Evolutionary conservation across 2,329 filamentous ascomycete genomes (phyloP), one percentile per base, ranked within the genome.

Genomic region (Leptodontidium sp.): DNA sequence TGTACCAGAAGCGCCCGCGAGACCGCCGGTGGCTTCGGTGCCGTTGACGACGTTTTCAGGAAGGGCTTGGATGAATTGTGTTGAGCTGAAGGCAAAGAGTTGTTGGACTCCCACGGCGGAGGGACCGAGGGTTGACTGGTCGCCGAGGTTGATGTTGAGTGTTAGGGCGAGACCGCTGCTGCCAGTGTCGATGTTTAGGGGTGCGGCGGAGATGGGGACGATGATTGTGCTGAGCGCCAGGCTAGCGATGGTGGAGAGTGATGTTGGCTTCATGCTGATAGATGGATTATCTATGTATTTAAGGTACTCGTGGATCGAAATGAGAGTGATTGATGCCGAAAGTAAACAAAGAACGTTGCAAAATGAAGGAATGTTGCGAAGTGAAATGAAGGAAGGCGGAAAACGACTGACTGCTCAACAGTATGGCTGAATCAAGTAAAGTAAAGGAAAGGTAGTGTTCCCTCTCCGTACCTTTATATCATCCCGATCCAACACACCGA

Each of bases 31-130:
- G 8, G 61, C 32, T 26, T 47, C 45, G 35, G 59, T 67, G 6
- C 59, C 50, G n/a, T 67, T 67, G 15, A 61, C 45, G 17, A 67
- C 65, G 29, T 50, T 17, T 26, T 55, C 59, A 14, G 59, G 59
- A 21, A 64, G 4, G 1, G 65, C 65, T 2, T 21, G 8, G 38
- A 67, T 61, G 26, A 49, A 63, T 40, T 63, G 61, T 24, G 50
- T 55, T 11, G 59, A 62, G 43, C 40, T 49, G 43, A 62, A 62
- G 26, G 59, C 45, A 43, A 62, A 62, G 15, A 62, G 47, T 50
- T 62, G 59, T 7, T 62, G 17, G 12, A 1, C 40, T 29, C 40
- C 59, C 4, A 35, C 4, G 32, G 43, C 59, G 14, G n/a, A 21
- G 3, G 59, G 3, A 2, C 40, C 40, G n/a, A 61, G 40, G 24